Percentiles rank a stretch among this genome's conserved stretches.
These are phyloP conservation scores for Carallia pectinifolia DNA, from an alignment of 345 rosid genomes.

Conservation along the genomic window DNA sequence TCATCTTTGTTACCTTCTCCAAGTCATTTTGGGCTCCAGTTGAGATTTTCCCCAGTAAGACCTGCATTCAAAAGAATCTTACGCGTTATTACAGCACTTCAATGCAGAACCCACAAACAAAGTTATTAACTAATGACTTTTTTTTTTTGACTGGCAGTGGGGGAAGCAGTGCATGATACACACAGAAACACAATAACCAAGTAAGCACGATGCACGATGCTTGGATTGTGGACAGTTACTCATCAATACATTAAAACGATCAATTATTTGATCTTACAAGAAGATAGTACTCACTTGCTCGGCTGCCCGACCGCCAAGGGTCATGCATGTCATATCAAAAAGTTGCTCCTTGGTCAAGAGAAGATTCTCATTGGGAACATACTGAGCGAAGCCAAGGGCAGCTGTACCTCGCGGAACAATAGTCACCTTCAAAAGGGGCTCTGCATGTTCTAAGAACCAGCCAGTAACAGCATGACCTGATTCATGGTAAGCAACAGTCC, in stretches of 20 bases:
- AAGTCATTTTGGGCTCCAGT: slow-evolving; percentile 93
- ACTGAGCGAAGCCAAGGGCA: slow-evolving; percentile 90
- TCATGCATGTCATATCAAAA: slow-evolving; percentile 91
- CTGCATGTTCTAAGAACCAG: slow-evolving; percentile 94
- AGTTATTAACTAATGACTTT: neutral
- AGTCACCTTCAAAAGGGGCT: slow-evolving; percentile 85
- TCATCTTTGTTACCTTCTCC: slow-evolving; percentile 95
- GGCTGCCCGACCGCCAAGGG: slow-evolving; percentile 94
- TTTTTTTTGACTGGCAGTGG: too few species aligned
- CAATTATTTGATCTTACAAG: too few species aligned
- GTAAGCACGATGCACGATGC: too few species aligned
- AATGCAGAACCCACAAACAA: neutral
- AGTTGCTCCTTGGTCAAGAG: slow-evolving; percentile 93
- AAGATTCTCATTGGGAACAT: slow-evolving; percentile 90
- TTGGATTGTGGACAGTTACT: too few species aligned
- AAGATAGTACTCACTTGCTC: slow-evolving; percentile 51
- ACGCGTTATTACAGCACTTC: neutral
- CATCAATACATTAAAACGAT: too few species aligned
- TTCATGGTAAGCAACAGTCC: slow-evolving; percentile 89
- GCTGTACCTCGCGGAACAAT: slow-evolving; percentile 97
- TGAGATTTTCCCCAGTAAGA: slow-evolving; percentile 78
- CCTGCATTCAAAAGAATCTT: slow-evolving; percentile 31
- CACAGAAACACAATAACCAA: too few species aligned
- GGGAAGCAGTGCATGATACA: too few species aligned
- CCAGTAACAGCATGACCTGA: slow-evolving; percentile 91